phyloP scores from a whole-genome alignment of 495 filamentous ascomycete species.

The Neurospora sp. region DNA sequence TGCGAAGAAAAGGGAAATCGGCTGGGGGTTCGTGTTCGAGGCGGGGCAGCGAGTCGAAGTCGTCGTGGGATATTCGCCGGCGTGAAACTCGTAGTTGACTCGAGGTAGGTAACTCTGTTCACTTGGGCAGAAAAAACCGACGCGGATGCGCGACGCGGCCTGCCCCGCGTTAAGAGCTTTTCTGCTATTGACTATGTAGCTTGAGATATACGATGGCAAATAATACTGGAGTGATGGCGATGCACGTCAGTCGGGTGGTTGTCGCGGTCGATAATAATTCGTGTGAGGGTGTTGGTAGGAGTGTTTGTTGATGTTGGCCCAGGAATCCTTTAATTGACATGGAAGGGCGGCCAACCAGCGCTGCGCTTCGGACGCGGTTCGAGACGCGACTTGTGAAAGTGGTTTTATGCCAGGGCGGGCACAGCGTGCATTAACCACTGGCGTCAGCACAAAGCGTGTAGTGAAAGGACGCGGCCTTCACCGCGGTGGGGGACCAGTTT shows the following conservation, averaged over 20 bases:
- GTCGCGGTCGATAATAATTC: neutral
- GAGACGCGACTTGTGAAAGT: conserved; percentile 5
- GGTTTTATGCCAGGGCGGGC: neutral
- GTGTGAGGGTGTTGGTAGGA: neutral
- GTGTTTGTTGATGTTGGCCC: conserved; percentile 1
- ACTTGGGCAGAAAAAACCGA: neutral
- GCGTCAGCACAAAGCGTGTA: neutral
- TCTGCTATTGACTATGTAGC: neutral
- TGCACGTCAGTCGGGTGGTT: neutral
- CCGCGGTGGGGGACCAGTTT: neutral
- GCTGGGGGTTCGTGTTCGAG: conserved; percentile 3
- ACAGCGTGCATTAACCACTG: neutral
- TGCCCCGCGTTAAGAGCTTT: neutral
- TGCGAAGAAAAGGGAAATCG: neutral
- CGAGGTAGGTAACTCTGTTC: neutral
- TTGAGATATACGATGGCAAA: neutral
- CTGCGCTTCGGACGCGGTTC: neutral
- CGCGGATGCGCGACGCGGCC: neutral
- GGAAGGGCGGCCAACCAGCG: conserved; percentile 2
- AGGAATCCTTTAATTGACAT: neutral
- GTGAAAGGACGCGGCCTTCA: neutral
- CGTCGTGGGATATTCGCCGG: neutral
- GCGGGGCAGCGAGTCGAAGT: conserved; percentile 9
- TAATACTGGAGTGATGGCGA: neutral
- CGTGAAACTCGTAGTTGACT: neutral